phyloP scores from a whole-genome alignment of 2,329 filamentous ascomycete species.

The Calonectria hawksworthii region DNA sequence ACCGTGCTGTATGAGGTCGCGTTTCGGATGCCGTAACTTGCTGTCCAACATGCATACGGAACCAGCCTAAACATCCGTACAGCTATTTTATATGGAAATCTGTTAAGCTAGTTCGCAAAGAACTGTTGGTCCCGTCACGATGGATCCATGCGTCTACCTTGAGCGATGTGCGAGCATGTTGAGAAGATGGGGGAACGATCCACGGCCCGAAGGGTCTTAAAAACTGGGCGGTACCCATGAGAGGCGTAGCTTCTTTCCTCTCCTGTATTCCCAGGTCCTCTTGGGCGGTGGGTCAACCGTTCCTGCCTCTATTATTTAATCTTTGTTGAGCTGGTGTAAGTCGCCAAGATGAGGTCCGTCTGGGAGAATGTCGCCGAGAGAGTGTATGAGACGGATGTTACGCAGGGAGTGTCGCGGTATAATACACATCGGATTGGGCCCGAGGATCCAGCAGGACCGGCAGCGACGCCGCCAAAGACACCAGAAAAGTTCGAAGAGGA shows the following conservation, averaged over 20 bases:
- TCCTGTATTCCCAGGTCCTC: neutral
- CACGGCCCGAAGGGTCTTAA: neutral
- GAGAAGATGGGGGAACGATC: neutral
- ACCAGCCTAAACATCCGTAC: slow-evolving; percentile 30
- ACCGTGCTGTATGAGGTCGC: slow-evolving; percentile 4
- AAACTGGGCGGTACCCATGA: neutral
- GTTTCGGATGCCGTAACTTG: slow-evolving; percentile 34
- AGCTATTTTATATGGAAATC: slow-evolving; percentile 17
- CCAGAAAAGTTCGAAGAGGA: neutral
- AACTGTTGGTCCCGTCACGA: slow-evolving; percentile 29
- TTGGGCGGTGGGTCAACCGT: neutral
- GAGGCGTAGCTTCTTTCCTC: neutral
- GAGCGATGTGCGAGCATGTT: neutral
- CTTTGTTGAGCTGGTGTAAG: neutral
- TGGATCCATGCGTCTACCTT: neutral
- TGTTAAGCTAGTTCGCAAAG: slow-evolving; percentile 12
- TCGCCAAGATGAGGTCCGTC: slow-evolving; percentile 13
- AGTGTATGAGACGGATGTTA: slow-evolving; percentile 12
- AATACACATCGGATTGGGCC: neutral
- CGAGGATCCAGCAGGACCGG: neutral
- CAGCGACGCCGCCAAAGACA: slow-evolving; percentile 5
- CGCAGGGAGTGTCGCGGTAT: neutral
- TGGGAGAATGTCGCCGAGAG: slow-evolving; percentile 14
- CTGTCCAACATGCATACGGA: slow-evolving; percentile 36
- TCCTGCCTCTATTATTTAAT: neutral